A percentile compares a stretch with the other conserved stretches of the same genome.
These are phyloP conservation scores for Prunus dulcis DNA, from an alignment of 306 rosid genomes.

Conservation along the genomic window DNA sequence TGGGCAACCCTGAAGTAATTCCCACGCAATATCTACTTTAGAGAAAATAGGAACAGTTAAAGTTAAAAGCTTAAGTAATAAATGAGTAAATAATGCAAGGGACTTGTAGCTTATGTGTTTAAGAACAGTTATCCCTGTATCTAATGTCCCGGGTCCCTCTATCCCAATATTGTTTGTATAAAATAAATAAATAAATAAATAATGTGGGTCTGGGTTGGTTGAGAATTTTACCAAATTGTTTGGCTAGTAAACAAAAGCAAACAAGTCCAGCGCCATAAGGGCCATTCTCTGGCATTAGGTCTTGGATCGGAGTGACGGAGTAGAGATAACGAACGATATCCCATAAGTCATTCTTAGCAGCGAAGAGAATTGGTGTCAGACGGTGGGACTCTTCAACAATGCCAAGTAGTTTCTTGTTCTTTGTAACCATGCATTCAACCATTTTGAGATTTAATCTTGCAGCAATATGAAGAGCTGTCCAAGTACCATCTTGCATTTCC, in stretches of 20 bases:
- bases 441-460: background rate
- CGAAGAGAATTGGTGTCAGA: background rate
- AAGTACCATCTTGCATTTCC: background rate
- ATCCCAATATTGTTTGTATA: no score
- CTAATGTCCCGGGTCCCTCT: no score
- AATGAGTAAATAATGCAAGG: no score
- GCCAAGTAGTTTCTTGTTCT: background rate
- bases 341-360: rapidly evolving
- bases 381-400: rapidly evolving
- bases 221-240: background rate
- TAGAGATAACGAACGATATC: background rate
- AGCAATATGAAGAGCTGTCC: background rate
- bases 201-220: no score
- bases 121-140: no score
- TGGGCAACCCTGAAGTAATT: background rate
- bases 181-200: background rate
- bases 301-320: background rate
- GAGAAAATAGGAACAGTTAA: background rate
- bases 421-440: background rate
- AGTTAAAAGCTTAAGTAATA: no score
- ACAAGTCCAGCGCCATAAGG: background rate
- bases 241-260: background rate
- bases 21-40: background rate
- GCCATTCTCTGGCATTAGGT: background rate
- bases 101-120: no score